Percentiles rank a stretch among this genome's conserved stretches.
Conservation (phyloP, 2,329 filamentous ascomycete species). For the Cryphonectria radicalis region DNA sequence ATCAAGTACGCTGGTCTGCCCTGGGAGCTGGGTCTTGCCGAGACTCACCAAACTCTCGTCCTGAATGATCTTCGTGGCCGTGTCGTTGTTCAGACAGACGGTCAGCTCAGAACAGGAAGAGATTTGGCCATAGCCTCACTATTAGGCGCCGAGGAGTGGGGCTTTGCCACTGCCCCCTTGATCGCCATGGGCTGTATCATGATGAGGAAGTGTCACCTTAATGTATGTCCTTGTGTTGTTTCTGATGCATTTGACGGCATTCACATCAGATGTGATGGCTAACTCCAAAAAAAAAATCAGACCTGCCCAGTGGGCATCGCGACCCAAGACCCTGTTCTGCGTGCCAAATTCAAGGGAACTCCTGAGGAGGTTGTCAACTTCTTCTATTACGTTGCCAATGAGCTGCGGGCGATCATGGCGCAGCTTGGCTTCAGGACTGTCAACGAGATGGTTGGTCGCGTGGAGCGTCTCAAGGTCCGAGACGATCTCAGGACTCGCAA, state of each 20-base stretch:
- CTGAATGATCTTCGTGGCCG: constrained; percentile 94
- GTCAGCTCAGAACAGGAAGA: constrained; percentile 91
- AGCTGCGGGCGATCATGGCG: constrained; percentile 95
- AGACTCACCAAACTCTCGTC: constrained; percentile 95
- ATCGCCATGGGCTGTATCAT: constrained; percentile 98
- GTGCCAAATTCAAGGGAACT: constrained; percentile 90
- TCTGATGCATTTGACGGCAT: too few relatives aligned
- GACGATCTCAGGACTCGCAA: constrained; percentile 88
- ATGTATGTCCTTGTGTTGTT: background rate
- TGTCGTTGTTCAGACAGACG: constrained; percentile 95
- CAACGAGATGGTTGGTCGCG: constrained; percentile 96
- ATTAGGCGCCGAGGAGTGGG: constrained; percentile 99
- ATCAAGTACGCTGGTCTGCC: constrained; percentile 98
- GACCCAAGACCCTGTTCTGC: constrained; percentile 90
- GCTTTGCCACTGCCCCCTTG: constrained; percentile 90
- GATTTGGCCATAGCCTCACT: too few relatives aligned
- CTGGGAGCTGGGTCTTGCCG: constrained; percentile 94
- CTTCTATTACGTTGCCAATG: constrained; percentile 97
- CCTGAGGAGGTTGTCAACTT: constrained; percentile 99
- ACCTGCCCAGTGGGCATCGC: constrained; percentile 82
- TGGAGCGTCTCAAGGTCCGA: constrained; percentile 81
- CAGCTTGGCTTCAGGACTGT: constrained; percentile 92
- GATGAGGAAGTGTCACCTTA: constrained; percentile 76
- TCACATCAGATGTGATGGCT: too few relatives aligned
- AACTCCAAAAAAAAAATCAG: too few relatives aligned